A percentile compares a stretch with the other conserved stretches of the same genome.
Conservation (phyloP, 2,329 filamentous ascomycete genomes). For the Talaromyces piceae region DNA sequence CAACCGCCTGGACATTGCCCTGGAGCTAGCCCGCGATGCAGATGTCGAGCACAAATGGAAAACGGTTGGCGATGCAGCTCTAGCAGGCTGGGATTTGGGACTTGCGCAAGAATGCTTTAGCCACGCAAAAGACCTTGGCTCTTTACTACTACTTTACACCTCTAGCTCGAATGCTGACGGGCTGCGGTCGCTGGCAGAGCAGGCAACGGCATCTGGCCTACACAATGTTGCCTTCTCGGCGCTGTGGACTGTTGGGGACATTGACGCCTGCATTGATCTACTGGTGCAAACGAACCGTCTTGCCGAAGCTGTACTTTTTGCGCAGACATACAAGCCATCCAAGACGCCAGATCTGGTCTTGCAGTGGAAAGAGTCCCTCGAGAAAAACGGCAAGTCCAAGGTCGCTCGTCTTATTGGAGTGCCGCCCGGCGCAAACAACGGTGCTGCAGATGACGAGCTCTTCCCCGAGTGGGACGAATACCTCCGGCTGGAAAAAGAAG, state of each 20-base stretch:
- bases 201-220: constrained; percentile 67
- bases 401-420: constrained; percentile 76
- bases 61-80: constrained; percentile 84
- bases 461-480: constrained; percentile 97
- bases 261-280: constrained; percentile 72
- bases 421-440: constrained; percentile 66
- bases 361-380: constrained; percentile 75
- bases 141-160: constrained; percentile 78
- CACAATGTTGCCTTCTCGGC: constrained; percentile 93
- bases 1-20: constrained; percentile 74
- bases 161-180: constrained; percentile 74
- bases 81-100: constrained; percentile 75
- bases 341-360: constrained; percentile 59
- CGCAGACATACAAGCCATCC: constrained; percentile 92
- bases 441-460: constrained; percentile 60
- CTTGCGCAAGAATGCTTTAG: constrained; percentile 91
- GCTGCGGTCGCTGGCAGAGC: constrained; percentile 61
- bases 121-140: constrained; percentile 83
- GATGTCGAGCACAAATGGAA: constrained; percentile 98
- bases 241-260: constrained; percentile 77
- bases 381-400: constrained; percentile 77
- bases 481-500: constrained; percentile 69
- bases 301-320: constrained; percentile 83
- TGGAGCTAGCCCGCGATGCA: constrained; percentile 73
- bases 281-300: constrained; percentile 70